These are phyloP conservation scores for Amanita phalloides DNA, from an alignment of 768 basidiomycete species.

Conservation along the genomic window DNA sequence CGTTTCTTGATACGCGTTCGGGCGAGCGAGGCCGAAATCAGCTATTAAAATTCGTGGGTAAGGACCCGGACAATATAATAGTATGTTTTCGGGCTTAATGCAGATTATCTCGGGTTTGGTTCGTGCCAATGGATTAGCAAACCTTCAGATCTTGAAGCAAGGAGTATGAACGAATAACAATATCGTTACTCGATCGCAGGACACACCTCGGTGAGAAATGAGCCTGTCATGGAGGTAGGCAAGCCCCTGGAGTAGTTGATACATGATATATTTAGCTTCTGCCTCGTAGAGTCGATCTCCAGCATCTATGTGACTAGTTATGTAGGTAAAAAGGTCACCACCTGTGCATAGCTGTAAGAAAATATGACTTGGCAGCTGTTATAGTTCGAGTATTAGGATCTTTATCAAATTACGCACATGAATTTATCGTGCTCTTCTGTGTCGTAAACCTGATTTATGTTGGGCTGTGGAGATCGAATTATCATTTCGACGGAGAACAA, in stretches of 20 bases:
- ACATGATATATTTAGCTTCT: conserved; percentile 79
- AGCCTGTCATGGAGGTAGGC: conserved; percentile 58
- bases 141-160: conserved; percentile 52
- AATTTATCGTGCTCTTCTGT: conserved; percentile 53
- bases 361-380: conserved; percentile 42
- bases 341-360: conserved; percentile 82
- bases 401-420: conserved; percentile 27
- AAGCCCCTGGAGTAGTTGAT: conserved; percentile 63
- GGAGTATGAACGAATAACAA: neutral
- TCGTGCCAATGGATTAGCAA: conserved; percentile 4
- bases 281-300: conserved; percentile 55
- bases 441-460: conserved; percentile 70
- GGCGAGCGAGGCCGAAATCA: conserved; percentile 79
- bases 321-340: conserved; percentile 82
- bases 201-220: conserved; percentile 72
- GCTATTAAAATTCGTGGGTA: conserved; percentile 81
- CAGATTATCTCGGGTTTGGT: neutral
- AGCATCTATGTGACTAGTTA: conserved; percentile 45
- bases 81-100: conserved; percentile 73
- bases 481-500: neutral
- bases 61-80: conserved; percentile 68
- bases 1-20: conserved; percentile 71
- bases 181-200: neutral
- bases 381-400: neutral
- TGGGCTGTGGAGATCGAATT: conserved; percentile 38